Percentiles rank a stretch among this genome's conserved stretches.
Evolutionary conservation across 345 rosid species (phyloP).

Genomic region (Bruguiera sexangula): DNA sequence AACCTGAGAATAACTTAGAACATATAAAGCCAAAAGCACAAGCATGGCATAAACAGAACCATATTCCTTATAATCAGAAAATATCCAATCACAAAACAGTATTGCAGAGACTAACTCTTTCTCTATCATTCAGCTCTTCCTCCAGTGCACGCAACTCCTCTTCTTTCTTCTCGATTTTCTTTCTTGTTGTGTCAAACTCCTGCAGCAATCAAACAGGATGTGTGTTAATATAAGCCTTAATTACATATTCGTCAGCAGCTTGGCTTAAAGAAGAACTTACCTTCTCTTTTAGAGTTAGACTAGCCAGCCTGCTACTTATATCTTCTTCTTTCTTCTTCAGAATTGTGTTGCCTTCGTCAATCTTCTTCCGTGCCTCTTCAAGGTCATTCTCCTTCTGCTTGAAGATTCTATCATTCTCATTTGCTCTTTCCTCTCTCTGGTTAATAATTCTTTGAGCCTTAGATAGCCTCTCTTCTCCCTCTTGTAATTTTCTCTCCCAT

Average conservation of each 20-base stretch:
- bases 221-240: not conserved
- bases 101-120: slow-evolving; percentile 49
- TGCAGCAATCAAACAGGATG: slow-evolving; percentile 21
- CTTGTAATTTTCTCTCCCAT: slow-evolving; percentile 86
- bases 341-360: slow-evolving; percentile 54
- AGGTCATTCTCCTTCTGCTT: slow-evolving; percentile 77
- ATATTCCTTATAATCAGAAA: not conserved
- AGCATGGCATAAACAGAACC: too few species aligned
- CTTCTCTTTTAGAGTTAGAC: slow-evolving; percentile 58
- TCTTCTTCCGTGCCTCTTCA: slow-evolving; percentile 71
- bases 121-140: slow-evolving; percentile 78
- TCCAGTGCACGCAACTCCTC: slow-evolving; percentile 53
- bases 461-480: slow-evolving; percentile 81
- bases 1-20: too few species aligned
- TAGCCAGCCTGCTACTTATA: slow-evolving; percentile 53
- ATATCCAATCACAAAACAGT: not conserved
- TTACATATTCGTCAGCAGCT: not conserved
- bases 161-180: slow-evolving; percentile 64
- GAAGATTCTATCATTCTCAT: slow-evolving; percentile 59
- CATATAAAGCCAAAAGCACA: too few species aligned
- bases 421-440: slow-evolving; percentile 93
- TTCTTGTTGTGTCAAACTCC: slow-evolving; percentile 56
- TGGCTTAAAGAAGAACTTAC: slow-evolving; percentile 34
- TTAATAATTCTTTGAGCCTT: slow-evolving; percentile 58
- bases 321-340: slow-evolving; percentile 72